Evolutionary conservation across 257 asterid species (phyloP).

Genomic region (Asclepias syriaca): DNA sequence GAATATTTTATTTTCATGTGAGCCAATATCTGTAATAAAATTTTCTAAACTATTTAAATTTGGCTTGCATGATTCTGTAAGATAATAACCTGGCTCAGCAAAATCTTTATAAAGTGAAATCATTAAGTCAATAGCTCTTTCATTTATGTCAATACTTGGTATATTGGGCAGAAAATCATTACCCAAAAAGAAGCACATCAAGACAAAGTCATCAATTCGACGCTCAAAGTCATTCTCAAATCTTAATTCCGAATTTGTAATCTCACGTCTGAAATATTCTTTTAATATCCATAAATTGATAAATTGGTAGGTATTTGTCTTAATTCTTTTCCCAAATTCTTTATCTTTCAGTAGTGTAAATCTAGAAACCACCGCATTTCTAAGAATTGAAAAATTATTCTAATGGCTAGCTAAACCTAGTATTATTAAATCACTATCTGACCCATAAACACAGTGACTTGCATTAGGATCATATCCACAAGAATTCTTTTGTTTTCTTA

Average conservation of each 20-base stretch:
- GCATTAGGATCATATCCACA: slow-evolving; percentile 41
- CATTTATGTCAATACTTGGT: slow-evolving; percentile 96
- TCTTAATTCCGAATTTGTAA: too few species aligned
- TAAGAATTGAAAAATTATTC: too few species aligned
- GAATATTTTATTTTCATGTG: too few species aligned
- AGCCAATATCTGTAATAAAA: too few species aligned
- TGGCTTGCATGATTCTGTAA: slow-evolving; percentile 44
- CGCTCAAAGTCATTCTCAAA: too few species aligned
- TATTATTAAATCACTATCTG: slow-evolving; percentile 68
- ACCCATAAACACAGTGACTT: slow-evolving; percentile 61
- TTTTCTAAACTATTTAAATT: too few species aligned
- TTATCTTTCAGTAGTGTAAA: too few species aligned
- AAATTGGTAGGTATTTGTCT: too few species aligned
- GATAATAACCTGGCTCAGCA: slow-evolving; percentile 58
- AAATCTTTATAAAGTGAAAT: slow-evolving; percentile 80
- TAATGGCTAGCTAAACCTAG: slow-evolving; percentile 37
- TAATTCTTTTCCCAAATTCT: too few species aligned
- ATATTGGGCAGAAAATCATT: slow-evolving; percentile 93
- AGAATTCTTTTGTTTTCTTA: slow-evolving; percentile 56
- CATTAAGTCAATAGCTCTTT: slow-evolving; percentile 93
- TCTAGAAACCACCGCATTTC: too few species aligned
- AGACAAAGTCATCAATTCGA: slow-evolving; percentile 62
- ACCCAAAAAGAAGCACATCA: slow-evolving; percentile 88
- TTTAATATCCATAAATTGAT: too few species aligned
- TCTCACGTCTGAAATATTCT: too few species aligned